Evolutionary conservation across 257 asterid genomes (phyloP), one percentile per base, ranked within the genome.

Genomic region (Solanum sitiens): DNA sequence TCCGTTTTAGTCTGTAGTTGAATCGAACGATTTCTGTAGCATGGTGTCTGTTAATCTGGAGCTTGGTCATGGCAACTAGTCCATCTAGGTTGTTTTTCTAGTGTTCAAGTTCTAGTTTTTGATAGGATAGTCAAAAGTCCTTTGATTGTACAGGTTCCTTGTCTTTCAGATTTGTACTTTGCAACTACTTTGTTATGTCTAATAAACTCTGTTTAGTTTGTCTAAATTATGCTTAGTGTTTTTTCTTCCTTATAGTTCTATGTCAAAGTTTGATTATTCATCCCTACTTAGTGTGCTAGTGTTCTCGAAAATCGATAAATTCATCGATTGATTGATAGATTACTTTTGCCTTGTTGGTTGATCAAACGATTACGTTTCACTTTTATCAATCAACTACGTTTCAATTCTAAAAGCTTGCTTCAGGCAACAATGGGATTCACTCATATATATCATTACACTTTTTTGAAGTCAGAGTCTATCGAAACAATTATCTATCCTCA

Each of bases 21-120:
- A 77, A 25, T 33, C 25, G 90, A 75, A 50, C 83, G 23, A 73
- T 35, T 85, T 80, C 84, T 18, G n/a, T 89, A 80, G 83, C 87
- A 33, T 71, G 94, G 91, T 50, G 88, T 44, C 74, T 87, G 89
- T 89, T 87, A 53, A 61, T 84, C 90, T 61, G 47, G 87, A 94
- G 91, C 90, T 92, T 80, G 95, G 93, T 88, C 89, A 90, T 90
- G 86, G 91, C 86, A 89, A 91, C 93, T 70, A 56, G 65, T 79
- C 68, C 89, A 42, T 63, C 47, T 83, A 7, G 63, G 87, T 80
- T 80, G 70, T 16, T 90, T 86, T 88, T 92, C 76, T 27, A 32
- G 50, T 86, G 40, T 72, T 89, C 87, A 45, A 83, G 94, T 91
- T 86, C 91, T 84, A 65, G 91, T 83, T 91, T 93, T 95, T 93